Evolutionary conservation across 257 asterid species (phyloP).

Genomic region (Nemophila menziesii): DNA sequence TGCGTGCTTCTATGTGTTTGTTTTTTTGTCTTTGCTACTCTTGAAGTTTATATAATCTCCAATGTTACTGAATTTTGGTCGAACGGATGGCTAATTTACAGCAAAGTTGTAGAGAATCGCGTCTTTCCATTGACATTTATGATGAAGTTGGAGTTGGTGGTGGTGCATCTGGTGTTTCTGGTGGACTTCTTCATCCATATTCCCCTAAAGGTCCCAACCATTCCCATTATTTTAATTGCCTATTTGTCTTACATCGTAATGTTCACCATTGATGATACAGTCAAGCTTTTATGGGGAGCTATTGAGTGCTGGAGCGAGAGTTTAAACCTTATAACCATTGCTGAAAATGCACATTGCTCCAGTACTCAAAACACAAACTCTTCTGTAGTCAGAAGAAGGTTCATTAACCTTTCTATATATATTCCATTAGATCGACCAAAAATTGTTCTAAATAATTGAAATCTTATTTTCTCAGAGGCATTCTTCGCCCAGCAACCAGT

Average conservation of each 20-base stretch:
- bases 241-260: not conserved
- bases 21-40: not conserved
- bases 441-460: not conserved
- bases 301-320: constrained; percentile 88
- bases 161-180: constrained; percentile 98
- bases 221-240: not conserved
- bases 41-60: not conserved
- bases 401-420: constrained; percentile 9
- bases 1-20: not conserved
- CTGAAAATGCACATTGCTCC: constrained; percentile 44
- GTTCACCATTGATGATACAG: constrained; percentile 30
- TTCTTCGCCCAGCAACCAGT: constrained; percentile 71
- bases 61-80: not conserved
- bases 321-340: constrained; percentile 50
- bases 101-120: constrained; percentile 51
- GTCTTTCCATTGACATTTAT: constrained; percentile 57
- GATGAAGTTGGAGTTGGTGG: constrained; percentile 94
- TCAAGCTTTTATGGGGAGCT: constrained; percentile 84
- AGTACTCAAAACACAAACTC: constrained; percentile 16
- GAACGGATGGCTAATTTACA: constrained; percentile 16
- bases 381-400: constrained; percentile 67
- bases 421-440: constrained; percentile 5
- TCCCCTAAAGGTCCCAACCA: constrained; percentile 71
- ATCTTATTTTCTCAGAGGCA: constrained; percentile 42
- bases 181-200: constrained; percentile 95